These are phyloP conservation scores for Hanseniaspora clermontiae DNA, from an alignment of 805 yeast species.

Conservation along the genomic window DNA sequence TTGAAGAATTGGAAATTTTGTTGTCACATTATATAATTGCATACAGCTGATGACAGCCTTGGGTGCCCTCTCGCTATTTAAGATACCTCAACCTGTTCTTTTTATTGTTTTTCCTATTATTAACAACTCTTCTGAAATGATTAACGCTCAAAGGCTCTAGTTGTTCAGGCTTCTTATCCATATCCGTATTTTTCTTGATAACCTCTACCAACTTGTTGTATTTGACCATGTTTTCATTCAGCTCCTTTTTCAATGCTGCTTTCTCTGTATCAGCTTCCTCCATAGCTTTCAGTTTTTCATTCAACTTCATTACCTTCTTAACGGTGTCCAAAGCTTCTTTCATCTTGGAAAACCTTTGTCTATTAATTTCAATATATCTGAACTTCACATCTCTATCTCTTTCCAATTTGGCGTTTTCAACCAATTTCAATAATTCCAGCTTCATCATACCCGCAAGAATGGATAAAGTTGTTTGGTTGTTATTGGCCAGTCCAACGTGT, in stretches of 20 bases:
- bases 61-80: not conserved
- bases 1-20: constrained; percentile 3
- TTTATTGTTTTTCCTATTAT: not conserved
- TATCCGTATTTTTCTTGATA: not conserved
- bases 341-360: not conserved
- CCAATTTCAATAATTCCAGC: constrained; percentile 4
- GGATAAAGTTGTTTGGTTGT: constrained; percentile 9
- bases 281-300: not conserved
- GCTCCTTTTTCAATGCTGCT: not conserved
- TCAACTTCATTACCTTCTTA: not conserved
- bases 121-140: constrained; percentile 10
- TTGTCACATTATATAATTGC: constrained; percentile 9
- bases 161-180: constrained; percentile 4
- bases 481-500: constrained; percentile 6
- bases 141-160: not conserved
- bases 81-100: not conserved
- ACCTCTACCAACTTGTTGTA: constrained; percentile 1
- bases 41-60: not conserved
- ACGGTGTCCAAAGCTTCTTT: constrained; percentile 1
- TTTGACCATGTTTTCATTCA: not conserved
- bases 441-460: constrained; percentile 12
- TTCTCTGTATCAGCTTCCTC: not conserved
- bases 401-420: constrained; percentile 9
- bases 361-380: not conserved
- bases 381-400: constrained; percentile 7